Evolutionary conservation across 345 rosid genomes (phyloP).

Genomic region (Cardamine chenopodiifolia): DNA sequence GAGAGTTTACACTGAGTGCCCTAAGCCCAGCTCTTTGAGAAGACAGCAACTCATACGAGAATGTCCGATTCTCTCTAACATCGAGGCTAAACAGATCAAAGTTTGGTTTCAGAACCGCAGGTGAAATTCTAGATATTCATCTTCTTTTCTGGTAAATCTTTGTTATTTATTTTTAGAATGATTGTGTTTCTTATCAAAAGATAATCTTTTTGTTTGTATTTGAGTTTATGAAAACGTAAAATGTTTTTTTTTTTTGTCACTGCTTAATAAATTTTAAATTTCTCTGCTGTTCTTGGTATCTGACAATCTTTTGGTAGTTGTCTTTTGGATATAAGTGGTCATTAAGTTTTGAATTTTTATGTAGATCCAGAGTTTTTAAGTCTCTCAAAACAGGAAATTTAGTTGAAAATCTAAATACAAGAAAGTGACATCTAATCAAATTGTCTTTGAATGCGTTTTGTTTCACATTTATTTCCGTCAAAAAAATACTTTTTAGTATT

Average conservation of each 20-base stretch:
- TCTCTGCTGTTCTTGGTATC: neutral
- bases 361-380: constrained; percentile 22
- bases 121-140: neutral
- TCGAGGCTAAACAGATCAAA: constrained; percentile 47
- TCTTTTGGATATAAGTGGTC: constrained; percentile 23
- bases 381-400: constrained; percentile 6
- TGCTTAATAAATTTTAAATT: neutral
- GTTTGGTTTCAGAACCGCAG: constrained; percentile 51
- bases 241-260: neutral
- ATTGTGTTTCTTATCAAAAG: neutral
- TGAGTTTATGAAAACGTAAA: neutral
- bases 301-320: neutral
- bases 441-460: constrained; percentile 39
- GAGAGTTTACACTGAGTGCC: constrained; percentile 47
- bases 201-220: constrained; percentile 9
- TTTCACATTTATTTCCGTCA: constrained; percentile 22
- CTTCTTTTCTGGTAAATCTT: neutral
- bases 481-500: neutral
- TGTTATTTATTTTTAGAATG: neutral
- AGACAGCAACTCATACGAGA: constrained; percentile 46
- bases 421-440: constrained; percentile 41
- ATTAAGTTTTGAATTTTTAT: constrained; percentile 21
- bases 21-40: constrained; percentile 45
- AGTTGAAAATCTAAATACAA: constrained; percentile 24
- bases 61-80: constrained; percentile 47